phyloP scores from a whole-genome alignment of 345 rosid species.

The Eucalyptus lansdowneana region DNA sequence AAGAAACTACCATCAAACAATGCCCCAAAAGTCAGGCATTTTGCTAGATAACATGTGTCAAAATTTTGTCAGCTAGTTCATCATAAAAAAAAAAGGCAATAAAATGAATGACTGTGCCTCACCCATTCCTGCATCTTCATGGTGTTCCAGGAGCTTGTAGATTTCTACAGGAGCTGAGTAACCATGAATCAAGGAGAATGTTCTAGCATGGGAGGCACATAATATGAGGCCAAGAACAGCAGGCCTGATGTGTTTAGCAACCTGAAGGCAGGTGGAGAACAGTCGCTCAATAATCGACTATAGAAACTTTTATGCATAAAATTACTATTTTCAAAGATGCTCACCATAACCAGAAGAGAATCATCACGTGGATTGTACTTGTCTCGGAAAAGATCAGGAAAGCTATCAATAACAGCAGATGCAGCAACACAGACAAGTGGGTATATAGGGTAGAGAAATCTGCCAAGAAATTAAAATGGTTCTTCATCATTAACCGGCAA shows the following conservation, averaged over 20 bases:
- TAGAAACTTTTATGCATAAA: not conserved
- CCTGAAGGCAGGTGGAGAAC: constrained; percentile 28
- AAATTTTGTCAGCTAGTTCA: not conserved
- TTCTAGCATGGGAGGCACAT: constrained; percentile 80
- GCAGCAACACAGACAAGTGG: constrained; percentile 96
- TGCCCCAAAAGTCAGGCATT: not conserved
- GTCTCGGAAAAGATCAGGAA: constrained; percentile 78
- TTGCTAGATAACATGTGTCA: not conserved
- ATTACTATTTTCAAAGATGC: not conserved
- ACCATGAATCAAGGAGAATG: constrained; percentile 80
- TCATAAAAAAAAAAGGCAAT: not conserved
- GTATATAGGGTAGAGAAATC: constrained; percentile 92
- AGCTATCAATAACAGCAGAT: constrained; percentile 89
- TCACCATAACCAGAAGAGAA: constrained; percentile 21
- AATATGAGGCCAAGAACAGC: constrained; percentile 64
- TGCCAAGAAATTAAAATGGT: constrained; percentile 9
- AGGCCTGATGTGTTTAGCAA: constrained; percentile 62
- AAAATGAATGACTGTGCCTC: not conserved
- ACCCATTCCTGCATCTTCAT: constrained; percentile 75
- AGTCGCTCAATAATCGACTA: not conserved
- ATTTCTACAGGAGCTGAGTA: constrained; percentile 74
- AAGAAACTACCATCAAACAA: not conserved
- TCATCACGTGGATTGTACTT: constrained; percentile 36
- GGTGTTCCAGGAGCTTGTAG: constrained; percentile 86
- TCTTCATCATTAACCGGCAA: not conserved